These are phyloP conservation scores for Mycoemilia scoparia DNA, from an alignment of 192 early-diverging fungal genomes.

Conservation along the genomic window DNA sequence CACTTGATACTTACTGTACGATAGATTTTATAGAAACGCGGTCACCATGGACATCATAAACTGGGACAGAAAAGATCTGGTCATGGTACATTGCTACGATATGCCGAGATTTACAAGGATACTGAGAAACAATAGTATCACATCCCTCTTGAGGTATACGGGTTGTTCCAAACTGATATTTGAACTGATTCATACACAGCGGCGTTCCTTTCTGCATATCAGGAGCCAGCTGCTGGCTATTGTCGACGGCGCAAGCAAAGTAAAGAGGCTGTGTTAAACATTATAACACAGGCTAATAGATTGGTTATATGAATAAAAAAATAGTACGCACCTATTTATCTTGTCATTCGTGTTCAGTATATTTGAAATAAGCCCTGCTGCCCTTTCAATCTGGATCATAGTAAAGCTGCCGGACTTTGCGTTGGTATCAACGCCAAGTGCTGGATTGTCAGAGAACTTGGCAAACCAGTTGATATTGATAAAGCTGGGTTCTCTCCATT, in stretches of 20 bases:
- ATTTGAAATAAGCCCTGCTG: slow-evolving; percentile 51
- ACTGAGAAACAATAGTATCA: slow-evolving; percentile 53
- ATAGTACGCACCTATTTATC: slow-evolving; percentile 48
- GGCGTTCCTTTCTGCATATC: slow-evolving; percentile 52
- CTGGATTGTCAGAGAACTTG: slow-evolving; percentile 41
- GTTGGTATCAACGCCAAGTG: slow-evolving; percentile 17
- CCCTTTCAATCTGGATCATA: slow-evolving; percentile 54
- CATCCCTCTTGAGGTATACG: slow-evolving; percentile 46
- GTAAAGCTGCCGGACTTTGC: slow-evolving; percentile 33
- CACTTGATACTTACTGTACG: too few relatives aligned
- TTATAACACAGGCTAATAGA: slow-evolving; percentile 1
- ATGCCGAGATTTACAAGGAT: slow-evolving; percentile 57
- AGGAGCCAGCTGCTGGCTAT: slow-evolving; percentile 36
- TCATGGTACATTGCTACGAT: slow-evolving; percentile 72
- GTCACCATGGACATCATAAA: slow-evolving; percentile 44
- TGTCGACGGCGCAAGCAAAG: too few relatives aligned
- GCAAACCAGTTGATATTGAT: slow-evolving; percentile 89
- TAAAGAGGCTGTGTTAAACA: too few relatives aligned
- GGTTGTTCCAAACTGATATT: slow-evolving; percentile 62
- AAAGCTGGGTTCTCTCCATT: slow-evolving; percentile 65
- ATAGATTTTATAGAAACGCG: slow-evolving; percentile 34
- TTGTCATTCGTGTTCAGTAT: slow-evolving; percentile 56
- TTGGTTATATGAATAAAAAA: too few relatives aligned
- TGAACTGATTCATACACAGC: slow-evolving; percentile 92
- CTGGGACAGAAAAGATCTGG: slow-evolving; percentile 69